Conservation (phyloP, 306 rosid species). For the Herpetospermum pedunculosum region DNA sequence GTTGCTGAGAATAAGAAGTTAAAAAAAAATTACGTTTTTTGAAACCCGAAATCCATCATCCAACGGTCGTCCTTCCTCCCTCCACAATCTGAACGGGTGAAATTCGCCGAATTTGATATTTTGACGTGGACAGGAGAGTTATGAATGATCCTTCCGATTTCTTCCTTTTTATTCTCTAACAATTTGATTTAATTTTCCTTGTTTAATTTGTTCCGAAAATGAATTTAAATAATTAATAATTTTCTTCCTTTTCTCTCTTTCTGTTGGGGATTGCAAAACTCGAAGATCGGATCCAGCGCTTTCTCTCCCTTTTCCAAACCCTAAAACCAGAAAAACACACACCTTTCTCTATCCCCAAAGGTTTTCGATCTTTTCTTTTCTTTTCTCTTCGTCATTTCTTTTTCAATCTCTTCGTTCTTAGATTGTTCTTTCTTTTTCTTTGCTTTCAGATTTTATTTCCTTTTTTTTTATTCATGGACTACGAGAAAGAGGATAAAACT, state of each 20-base stretch:
- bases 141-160: not conserved
- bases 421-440: not conserved
- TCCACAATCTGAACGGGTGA: conserved; percentile 9
- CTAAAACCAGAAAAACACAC: conserved; percentile 7
- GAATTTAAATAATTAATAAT: not conserved
- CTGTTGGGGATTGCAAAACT: conserved; percentile 29
- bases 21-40: not conserved
- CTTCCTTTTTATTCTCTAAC: not conserved
- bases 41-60: conserved; percentile 9
- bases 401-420: not conserved
- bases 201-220: not conserved
- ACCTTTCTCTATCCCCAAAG: not conserved
- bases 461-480: not conserved
- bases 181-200: not conserved
- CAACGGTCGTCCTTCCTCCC: conserved; percentile 8
- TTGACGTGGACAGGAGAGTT: conserved; percentile 19
- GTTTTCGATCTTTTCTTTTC: conserved; percentile 1
- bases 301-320: conserved; percentile 12
- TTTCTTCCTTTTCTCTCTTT: conserved; percentile 2
- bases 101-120: not conserved
- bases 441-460: not conserved
- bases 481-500: conserved; percentile 1
- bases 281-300: conserved; percentile 37
- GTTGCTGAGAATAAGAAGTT: conserved; percentile 30
- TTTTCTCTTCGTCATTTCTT: too few species aligned